Base-by-base conservation (phyloP, 768 basidiomycete genomes). In the Kwoniella heveanensis region DNA sequence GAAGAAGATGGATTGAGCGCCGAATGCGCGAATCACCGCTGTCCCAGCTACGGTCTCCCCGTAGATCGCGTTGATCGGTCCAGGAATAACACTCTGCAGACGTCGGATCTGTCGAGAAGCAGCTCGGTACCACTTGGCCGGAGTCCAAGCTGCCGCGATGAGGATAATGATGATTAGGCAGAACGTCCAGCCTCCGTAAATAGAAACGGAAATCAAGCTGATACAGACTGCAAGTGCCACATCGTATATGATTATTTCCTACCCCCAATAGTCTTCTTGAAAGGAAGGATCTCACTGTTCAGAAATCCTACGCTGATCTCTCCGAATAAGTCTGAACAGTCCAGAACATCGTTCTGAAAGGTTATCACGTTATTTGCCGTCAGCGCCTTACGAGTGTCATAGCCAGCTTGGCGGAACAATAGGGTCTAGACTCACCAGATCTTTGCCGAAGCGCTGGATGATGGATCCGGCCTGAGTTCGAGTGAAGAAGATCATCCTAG, bases 1-100 rank as follows among this genome's bases (percentile, higher is more conserved):
- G 5, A 73, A 21, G 53, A 71, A 70, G 10, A 70, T 25, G 3
- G 64, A 61, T 46, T 76, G 74, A 2, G 36, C 56, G 2, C 74
- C 74, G 29, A 73, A 73, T n/a, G 74, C 74, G 12, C 74, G 57
- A 50, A 76, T 69, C 6, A 76, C 72, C 5, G 70, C 65, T 9
- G 72, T 64, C 1, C 74, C 74, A 6, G 72, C 74, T 3, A 76
- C 66, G 3, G 72, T 72, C 56, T 76, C 74, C 12, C 70, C 62
- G 53, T 73, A 72, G n/a, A 72, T 65, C 1, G 72, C 70, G 48
- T 73, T 73, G 60, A 76, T 66, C 2, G 61, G 61, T 10, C 74
- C 74, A 26, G 71, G 74, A 13, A 68, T 57, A 24, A 71, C 57
- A 0, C 66, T 21, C 24, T 64, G 27, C 8, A 76, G 53, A n/a